These are phyloP conservation scores for Podila clonocystis DNA, from an alignment of 192 early-diverging fungal genomes.

Conservation along the genomic window DNA sequence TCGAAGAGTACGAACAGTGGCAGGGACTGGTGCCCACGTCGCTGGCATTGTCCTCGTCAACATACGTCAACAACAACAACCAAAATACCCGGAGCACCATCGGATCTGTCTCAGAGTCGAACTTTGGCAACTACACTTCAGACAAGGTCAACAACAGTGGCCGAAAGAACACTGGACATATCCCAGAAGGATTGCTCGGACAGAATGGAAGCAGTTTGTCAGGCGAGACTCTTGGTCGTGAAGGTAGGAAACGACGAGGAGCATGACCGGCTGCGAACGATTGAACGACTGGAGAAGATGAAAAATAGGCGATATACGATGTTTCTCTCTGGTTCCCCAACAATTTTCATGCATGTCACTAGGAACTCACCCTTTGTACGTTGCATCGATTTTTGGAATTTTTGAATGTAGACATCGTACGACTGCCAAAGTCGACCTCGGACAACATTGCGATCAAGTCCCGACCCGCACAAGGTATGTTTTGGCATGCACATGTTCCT, in stretches of 20 bases:
- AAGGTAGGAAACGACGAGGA: constrained; percentile 13
- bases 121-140: constrained; percentile 14
- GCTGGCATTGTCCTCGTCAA: neutral
- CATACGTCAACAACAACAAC: constrained; percentile 4
- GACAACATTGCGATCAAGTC: constrained; percentile 49
- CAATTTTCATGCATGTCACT: neutral
- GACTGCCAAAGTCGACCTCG: constrained; percentile 19
- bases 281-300: neutral
- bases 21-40: constrained; percentile 27
- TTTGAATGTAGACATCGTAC: constrained; percentile 23
- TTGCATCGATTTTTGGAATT: no score
- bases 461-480: constrained; percentile 31
- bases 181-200: constrained; percentile 25
- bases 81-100: constrained; percentile 12
- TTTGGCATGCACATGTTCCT: neutral
- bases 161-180: constrained; percentile 17
- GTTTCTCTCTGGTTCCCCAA: neutral
- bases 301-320: neutral
- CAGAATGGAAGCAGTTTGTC: constrained; percentile 5
- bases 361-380: no score
- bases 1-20: constrained; percentile 46
- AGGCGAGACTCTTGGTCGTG: constrained; percentile 36
- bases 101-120: constrained; percentile 17
- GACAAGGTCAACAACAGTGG: neutral
- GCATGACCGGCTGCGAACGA: no score